Conservation (phyloP, 441 rosid species). For the Macaranga tanarius region DNA sequence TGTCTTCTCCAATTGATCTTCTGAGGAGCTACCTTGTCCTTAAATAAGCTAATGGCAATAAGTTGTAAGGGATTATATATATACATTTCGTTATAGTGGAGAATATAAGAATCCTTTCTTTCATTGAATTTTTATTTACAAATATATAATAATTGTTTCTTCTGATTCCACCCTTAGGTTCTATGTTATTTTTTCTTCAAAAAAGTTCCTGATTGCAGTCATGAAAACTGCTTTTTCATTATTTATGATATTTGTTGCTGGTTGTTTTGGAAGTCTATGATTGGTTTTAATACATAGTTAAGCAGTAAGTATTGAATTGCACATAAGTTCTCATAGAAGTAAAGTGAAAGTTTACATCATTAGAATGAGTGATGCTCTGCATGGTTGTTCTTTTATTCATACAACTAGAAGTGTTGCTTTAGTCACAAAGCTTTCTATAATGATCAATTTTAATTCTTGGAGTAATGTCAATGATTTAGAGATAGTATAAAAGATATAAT, state of each 20-base stretch:
- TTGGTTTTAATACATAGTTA: neutral
- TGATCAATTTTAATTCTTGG: neutral
- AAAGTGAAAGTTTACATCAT: no score
- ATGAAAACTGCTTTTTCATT: constrained; percentile 1
- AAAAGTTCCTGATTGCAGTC: neutral
- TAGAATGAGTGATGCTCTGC: neutral
- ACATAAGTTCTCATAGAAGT: neutral
- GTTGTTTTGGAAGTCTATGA: constrained; percentile 1
- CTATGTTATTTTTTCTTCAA: constrained; percentile 14
- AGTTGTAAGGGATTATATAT: constrained; percentile 44
- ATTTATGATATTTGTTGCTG: constrained; percentile 5
- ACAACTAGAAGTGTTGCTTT: neutral
- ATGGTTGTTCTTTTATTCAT: neutral
- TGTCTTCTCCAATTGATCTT: constrained; percentile 40
- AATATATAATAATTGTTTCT: constrained; percentile 16
- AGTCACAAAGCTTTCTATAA: neutral
- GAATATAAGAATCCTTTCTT: constrained; percentile 44
- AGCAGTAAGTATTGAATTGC: neutral
- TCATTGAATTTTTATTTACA: constrained; percentile 29
- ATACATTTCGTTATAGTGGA: constrained; percentile 46
- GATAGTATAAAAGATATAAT: neutral
- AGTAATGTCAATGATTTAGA: neutral
- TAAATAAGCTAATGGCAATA: constrained; percentile 50
- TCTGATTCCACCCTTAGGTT: constrained; percentile 16
- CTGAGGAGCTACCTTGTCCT: constrained; percentile 36